Conservation (phyloP, 2,329 filamentous ascomycete species). For the Myriosclerotinia duriaeana region DNA sequence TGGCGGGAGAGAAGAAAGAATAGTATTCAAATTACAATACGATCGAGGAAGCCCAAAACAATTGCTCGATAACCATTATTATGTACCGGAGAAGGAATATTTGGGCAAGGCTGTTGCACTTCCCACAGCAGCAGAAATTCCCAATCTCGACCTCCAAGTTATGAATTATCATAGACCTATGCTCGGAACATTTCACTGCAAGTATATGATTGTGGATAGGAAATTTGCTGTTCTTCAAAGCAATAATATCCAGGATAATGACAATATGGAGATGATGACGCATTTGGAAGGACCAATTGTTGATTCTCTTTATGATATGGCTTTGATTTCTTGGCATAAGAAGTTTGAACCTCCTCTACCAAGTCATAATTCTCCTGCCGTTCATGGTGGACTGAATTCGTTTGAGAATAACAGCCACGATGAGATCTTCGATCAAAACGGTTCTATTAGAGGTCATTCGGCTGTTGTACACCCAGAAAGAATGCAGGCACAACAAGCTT, state of each 20-base stretch:
- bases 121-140: slow-evolving; percentile 63
- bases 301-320: slow-evolving; percentile 72
- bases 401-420: slow-evolving; percentile 31
- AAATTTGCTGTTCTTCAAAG: slow-evolving; percentile 70
- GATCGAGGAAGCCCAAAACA: slow-evolving; percentile 68
- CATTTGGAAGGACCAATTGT: slow-evolving; percentile 76
- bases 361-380: slow-evolving; percentile 52
- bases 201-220: slow-evolving; percentile 75
- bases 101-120: slow-evolving; percentile 58
- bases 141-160: slow-evolving; percentile 69
- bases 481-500: slow-evolving; percentile 26
- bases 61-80: slow-evolving; percentile 62
- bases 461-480: slow-evolving; percentile 28
- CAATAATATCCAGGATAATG: slow-evolving; percentile 77
- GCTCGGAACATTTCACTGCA: slow-evolving; percentile 74
- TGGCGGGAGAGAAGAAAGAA: slow-evolving; percentile 53
- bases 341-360: slow-evolving; percentile 60
- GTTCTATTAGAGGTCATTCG: slow-evolving; percentile 39
- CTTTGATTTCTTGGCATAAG: slow-evolving; percentile 70
- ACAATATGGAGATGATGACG: slow-evolving; percentile 79
- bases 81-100: slow-evolving; percentile 58
- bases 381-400: slow-evolving; percentile 35
- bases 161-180: slow-evolving; percentile 70
- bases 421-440: slow-evolving; percentile 38
- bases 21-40: slow-evolving; percentile 73